phyloP scores from a whole-genome alignment of 768 basidiomycete genomes.

The Leccinum aurantiacum region DNA sequence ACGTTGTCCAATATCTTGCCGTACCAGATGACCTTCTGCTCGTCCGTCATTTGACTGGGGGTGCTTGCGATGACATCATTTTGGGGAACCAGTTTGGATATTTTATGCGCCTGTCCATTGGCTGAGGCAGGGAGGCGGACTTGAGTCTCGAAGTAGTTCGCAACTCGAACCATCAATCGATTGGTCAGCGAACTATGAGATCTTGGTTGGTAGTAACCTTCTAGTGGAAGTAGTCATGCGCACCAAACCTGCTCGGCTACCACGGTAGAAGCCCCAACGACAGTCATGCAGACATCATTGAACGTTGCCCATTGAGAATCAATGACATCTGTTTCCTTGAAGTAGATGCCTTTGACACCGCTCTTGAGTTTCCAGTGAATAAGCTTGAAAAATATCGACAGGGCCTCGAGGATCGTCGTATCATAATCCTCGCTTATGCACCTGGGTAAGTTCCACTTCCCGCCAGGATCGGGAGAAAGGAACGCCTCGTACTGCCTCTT shows the following conservation, averaged over 20 bases:
- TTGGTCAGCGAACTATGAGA: conserved; percentile 79
- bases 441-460: conserved; percentile 85
- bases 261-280: conserved; percentile 81
- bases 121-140: conserved; percentile 67
- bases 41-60: conserved; percentile 61
- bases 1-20: conserved; percentile 92
- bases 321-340: conserved; percentile 97
- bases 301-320: conserved; percentile 96
- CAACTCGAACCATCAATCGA: conserved; percentile 88
- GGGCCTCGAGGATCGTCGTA: conserved; percentile 78
- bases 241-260: conserved; percentile 97
- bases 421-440: conserved; percentile 94
- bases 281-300: conserved; percentile 86
- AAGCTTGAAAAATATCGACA: conserved; percentile 88
- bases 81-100: conserved; percentile 36
- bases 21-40: conserved; percentile 88
- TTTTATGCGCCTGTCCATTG: conserved; percentile 30
- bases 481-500: conserved; percentile 95
- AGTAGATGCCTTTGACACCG: conserved; percentile 87
- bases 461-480: conserved; percentile 78
- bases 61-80: conserved; percentile 40
- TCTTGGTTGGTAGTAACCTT: not conserved
- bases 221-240: conserved; percentile 24
- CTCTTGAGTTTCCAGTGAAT: conserved; percentile 96
- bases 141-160: conserved; percentile 93